Conservation (phyloP, 2,329 filamentous ascomycete species). For the Botrytis paeoniae region DNA sequence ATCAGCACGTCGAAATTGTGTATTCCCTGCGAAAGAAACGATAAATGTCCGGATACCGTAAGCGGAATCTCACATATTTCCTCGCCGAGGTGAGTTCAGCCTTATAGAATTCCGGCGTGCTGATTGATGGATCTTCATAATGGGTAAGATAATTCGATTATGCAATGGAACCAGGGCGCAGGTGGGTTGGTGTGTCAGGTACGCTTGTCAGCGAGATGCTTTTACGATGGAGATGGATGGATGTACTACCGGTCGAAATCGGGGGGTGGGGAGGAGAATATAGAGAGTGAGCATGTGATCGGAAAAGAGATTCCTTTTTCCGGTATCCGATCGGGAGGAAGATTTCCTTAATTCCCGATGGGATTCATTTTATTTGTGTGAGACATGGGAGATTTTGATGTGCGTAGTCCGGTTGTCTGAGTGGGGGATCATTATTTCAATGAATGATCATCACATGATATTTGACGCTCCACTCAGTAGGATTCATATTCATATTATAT, state of each 20-base stretch:
- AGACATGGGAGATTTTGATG: not conserved
- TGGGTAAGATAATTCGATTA: slow-evolving; percentile 6
- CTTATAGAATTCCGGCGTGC: not conserved
- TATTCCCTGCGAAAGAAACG: not conserved
- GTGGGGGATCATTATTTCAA: not conserved
- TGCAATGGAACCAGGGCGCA: slow-evolving; percentile 2
- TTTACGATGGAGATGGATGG: not conserved
- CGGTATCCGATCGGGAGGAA: not conserved
- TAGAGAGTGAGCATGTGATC: not conserved
- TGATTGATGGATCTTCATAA: not conserved
- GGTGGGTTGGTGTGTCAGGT: slow-evolving; percentile 7
- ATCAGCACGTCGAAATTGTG: not conserved
- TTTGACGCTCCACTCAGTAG: not conserved
- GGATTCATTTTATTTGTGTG: not conserved
- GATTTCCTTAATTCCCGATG: not conserved
- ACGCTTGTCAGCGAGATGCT: slow-evolving; percentile 8
- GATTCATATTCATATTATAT: not conserved
- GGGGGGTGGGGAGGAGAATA: not conserved
- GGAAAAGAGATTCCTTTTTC: not conserved
- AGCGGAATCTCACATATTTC: not conserved
- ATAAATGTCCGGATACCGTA: not conserved
- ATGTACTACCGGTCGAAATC: not conserved
- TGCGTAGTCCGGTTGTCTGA: not conserved
- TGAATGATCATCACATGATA: slow-evolving; percentile 4
- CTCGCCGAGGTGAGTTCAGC: slow-evolving; percentile 9